Percentiles rank a stretch among this genome's conserved stretches.
phyloP scores from a whole-genome alignment of 2,329 filamentous ascomycete species.

The Rasamsonia emersonii region DNA sequence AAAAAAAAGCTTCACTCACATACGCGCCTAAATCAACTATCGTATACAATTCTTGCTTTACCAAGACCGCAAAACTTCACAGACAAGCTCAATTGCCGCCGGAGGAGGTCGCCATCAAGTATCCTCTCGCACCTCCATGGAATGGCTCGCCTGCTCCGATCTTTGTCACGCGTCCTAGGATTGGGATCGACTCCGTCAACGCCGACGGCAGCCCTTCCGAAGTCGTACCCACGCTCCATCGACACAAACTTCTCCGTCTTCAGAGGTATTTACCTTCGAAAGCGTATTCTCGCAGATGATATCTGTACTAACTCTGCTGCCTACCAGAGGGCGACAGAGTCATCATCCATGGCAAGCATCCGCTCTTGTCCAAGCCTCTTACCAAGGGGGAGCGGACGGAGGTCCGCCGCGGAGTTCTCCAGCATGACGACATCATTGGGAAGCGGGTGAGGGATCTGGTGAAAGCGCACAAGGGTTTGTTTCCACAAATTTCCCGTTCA shows the following conservation, averaged over 20 bases:
- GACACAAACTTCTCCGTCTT: conserved; percentile 32
- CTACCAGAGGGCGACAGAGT: conserved; percentile 37
- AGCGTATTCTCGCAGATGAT: neutral
- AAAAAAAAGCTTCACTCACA: no score
- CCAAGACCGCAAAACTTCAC: no score
- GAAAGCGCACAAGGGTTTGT: conserved; percentile 41
- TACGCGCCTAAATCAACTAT: no score
- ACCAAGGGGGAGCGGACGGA: conserved; percentile 27
- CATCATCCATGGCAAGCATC: conserved; percentile 30
- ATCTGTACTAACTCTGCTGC: neutral
- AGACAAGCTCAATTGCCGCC: no score
- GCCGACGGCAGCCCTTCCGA: conserved; percentile 9
- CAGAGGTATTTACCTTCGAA: no score
- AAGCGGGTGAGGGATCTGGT: conserved; percentile 52
- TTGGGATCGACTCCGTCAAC: conserved; percentile 5
- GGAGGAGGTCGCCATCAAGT: no score
- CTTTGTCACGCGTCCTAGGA: conserved; percentile 23
- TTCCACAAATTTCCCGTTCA: no score
- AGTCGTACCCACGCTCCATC: conserved; percentile 18
- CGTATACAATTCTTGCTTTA: no score
- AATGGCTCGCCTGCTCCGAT: conserved; percentile 29
- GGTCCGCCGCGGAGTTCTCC: conserved; percentile 27
- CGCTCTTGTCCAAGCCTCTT: conserved; percentile 35
- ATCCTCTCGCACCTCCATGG: conserved; percentile 8
- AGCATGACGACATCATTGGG: conserved; percentile 55